Evolutionary conservation across 768 basidiomycete genomes (phyloP).

Genomic region (Mycena belliarum): DNA sequence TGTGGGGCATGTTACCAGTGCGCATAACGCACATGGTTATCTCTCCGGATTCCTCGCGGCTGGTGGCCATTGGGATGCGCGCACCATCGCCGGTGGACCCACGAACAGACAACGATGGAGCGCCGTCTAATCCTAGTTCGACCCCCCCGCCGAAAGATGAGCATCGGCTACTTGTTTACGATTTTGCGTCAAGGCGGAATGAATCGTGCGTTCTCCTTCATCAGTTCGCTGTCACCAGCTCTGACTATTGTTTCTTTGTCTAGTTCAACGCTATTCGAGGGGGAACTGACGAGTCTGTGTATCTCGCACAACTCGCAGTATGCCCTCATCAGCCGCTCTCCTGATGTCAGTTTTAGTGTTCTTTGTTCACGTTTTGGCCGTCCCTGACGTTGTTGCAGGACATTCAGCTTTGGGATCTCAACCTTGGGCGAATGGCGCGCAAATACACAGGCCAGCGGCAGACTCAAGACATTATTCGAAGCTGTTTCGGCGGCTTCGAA

Average conservation of each 20-base stretch:
- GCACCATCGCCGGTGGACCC: conserved; percentile 24
- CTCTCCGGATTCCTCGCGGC: conserved; percentile 78
- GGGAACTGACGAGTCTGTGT: conserved; percentile 87
- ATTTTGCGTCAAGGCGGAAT: conserved; percentile 65
- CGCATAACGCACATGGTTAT: conserved; percentile 87
- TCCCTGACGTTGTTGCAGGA: conserved; percentile 55
- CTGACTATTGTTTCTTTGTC: conserved; percentile 12
- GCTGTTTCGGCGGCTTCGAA: conserved; percentile 90
- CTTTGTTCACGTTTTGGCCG: conserved; percentile 7
- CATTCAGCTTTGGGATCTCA: conserved; percentile 84
- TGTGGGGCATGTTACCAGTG: conserved; percentile 70
- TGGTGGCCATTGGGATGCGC: conserved; percentile 84
- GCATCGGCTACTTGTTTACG: conserved; percentile 76
- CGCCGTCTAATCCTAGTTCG: conserved; percentile 29
- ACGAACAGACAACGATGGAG: conserved; percentile 37
- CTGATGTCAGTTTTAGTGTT: conserved; percentile 60
- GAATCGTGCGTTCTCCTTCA: conserved; percentile 57
- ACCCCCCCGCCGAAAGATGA: conserved; percentile 42
- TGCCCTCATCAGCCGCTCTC: conserved; percentile 84
- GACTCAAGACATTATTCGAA: conserved; percentile 81
- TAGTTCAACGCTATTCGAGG: conserved; percentile 68
- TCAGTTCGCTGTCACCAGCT: background rate
- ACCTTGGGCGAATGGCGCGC: conserved; percentile 65
- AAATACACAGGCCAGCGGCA: conserved; percentile 88
- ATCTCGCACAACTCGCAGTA: conserved; percentile 84